Conservation (phyloP, 192 early-diverging fungal species). For the Coemansia sp. region DNA sequence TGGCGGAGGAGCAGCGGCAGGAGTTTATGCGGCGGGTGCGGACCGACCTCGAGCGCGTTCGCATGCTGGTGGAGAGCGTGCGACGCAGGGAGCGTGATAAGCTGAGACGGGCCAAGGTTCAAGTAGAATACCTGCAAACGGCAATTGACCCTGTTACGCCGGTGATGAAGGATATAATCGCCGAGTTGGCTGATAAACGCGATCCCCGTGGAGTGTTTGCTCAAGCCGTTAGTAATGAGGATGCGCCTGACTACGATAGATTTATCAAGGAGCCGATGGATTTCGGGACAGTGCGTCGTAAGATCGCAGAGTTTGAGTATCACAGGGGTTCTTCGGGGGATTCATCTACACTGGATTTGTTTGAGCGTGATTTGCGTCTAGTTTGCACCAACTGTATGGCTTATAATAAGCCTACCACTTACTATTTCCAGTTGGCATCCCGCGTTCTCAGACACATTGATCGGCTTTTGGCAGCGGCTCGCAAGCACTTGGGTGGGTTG, state of each 20-base stretch:
- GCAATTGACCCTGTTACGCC: conserved; percentile 71
- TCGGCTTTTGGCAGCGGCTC: conserved; percentile 19
- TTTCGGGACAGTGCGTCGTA: conserved; percentile 62
- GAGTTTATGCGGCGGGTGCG: conserved; percentile 62
- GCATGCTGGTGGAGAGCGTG: conserved; percentile 77
- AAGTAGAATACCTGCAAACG: conserved; percentile 65
- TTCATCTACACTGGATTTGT: conserved; percentile 44
- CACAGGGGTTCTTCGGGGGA: background rate
- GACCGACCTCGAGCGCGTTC: conserved; percentile 83
- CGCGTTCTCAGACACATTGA: conserved; percentile 33
- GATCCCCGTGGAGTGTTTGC: conserved; percentile 70
- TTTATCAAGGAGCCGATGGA: conserved; percentile 77
- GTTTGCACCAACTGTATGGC: conserved; percentile 44
- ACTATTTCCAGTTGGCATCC: conserved; percentile 41
- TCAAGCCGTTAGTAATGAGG: conserved; percentile 63
- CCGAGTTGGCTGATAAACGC: conserved; percentile 65
- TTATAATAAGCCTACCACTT: conserved; percentile 51
- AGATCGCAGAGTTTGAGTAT: conserved; percentile 61
- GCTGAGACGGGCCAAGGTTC: conserved; percentile 57
- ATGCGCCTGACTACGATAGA: conserved; percentile 75
- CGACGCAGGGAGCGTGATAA: conserved; percentile 73
- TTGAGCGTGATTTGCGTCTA: conserved; percentile 54
- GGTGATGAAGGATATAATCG: conserved; percentile 62
- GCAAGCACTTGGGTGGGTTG: background rate
- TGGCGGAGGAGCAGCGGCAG: conserved; percentile 68